phyloP scores from a whole-genome alignment of 2,329 filamentous ascomycete genomes.

The Ciborinia camelliae region DNA sequence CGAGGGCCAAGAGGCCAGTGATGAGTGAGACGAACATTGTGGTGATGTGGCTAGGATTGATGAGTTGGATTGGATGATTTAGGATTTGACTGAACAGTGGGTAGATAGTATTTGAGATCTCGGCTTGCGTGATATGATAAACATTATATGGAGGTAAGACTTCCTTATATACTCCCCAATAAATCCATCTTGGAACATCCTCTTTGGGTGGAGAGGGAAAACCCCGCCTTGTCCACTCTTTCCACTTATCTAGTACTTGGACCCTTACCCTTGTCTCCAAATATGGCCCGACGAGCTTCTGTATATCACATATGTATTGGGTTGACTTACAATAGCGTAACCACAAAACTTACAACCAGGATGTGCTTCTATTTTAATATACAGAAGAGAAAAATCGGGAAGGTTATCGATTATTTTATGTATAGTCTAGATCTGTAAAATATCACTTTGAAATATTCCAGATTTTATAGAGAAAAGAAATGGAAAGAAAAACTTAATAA shows the following conservation, averaged over 20 bases:
- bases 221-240: not conserved
- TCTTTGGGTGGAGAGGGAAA: not conserved
- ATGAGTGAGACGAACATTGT: slow-evolving; percentile 11
- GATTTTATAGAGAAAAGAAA: not conserved
- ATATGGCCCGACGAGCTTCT: slow-evolving; percentile 11
- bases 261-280: not conserved
- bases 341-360: not conserved
- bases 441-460: not conserved
- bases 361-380: not conserved
- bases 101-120: not conserved
- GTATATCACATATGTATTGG: not conserved
- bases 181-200: not conserved
- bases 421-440: not conserved
- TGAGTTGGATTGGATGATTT: not conserved
- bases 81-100: not conserved
- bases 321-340: not conserved
- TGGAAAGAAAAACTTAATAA: not conserved
- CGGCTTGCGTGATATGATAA: not conserved
- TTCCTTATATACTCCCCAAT: slow-evolving; percentile 2
- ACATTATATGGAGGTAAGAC: not conserved
- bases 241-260: not conserved
- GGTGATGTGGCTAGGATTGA: not conserved
- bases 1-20: slow-evolving; percentile 3
- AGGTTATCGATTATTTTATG: slow-evolving; percentile 2
- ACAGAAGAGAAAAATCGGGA: not conserved